Base-by-base conservation (phyloP, 495 filamentous ascomycete genomes). In the Sphaerosporella brunnea region DNA sequence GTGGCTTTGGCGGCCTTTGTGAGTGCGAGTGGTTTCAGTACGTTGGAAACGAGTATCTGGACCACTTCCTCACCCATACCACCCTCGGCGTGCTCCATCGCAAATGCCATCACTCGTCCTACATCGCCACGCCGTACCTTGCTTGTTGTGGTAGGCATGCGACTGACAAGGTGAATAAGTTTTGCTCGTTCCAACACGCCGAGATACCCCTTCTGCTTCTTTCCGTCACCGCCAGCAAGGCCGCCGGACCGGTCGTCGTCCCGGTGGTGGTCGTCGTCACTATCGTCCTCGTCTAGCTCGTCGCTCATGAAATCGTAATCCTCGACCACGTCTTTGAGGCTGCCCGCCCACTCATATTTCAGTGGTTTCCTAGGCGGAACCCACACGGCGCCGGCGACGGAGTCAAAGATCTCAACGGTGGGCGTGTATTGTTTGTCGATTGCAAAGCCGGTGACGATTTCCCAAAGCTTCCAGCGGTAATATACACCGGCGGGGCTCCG, bases 401-500 rank as follows among this genome's bases (percentile, higher is more conserved):
- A 47, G 23, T 55, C 56, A 45, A 53, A 62, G 35, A 59, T 52
- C 21, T 53, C 62, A 11, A 54, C 53, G 8, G 46, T 52, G 7
- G 46, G 49, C 2, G 41, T 60, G 51, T 48, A 55, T 45, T 8
- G 49, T 23, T 56, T 63, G 37, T 53, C 55, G 0, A 64, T 53
- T 25, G 64, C 59, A 0, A 64, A 66, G 3, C 70, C 73, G 1
- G 83, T 86, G 26, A 86, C 67, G 23, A 85, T 69, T 52, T 85
- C 75, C 85, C 84, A 95, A 45, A 95, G 56, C 41, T 82, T 79
- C 82, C 84, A 95, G 13, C 87, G 75, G 63, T 93, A 95, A 66
- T 82, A 95, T 3, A 87, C 72, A 4, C 81, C 83, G 4, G 77
- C 79, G 42, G 75, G 64, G 53, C 82, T 84, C 40, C 84, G 70